Percentiles rank a stretch among this genome's conserved stretches.
phyloP scores from a whole-genome alignment of 2,329 filamentous ascomycete species.

The Ophiostoma pallidulum region DNA sequence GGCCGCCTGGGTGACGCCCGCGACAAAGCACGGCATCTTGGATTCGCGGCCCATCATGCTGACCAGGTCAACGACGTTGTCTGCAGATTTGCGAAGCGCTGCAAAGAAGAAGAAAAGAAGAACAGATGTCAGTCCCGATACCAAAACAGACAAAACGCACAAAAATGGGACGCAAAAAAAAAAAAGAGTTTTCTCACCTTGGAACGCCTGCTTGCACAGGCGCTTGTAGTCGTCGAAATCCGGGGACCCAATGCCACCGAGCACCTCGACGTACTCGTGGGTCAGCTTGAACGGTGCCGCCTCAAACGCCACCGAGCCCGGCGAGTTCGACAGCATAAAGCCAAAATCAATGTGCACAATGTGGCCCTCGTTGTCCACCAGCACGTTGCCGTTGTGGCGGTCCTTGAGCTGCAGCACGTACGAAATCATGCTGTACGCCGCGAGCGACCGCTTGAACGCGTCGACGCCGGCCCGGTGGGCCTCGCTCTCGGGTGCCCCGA shows the following conservation, averaged over 20 bases:
- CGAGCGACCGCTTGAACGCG: slow-evolving; percentile 71
- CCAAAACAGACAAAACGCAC: no score
- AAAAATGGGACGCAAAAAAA: no score
- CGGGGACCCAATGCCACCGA: slow-evolving; percentile 61
- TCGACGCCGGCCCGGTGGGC: slow-evolving; percentile 63
- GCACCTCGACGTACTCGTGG: slow-evolving; percentile 74
- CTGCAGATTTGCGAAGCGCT: slow-evolving; percentile 66
- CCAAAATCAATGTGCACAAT: slow-evolving; percentile 86
- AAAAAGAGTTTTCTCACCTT: slow-evolving; percentile 40
- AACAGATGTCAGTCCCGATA: neutral
- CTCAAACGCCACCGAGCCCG: slow-evolving; percentile 75
- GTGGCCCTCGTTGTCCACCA: slow-evolving; percentile 77
- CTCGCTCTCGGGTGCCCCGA: slow-evolving; percentile 61
- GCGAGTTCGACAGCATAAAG: slow-evolving; percentile 82
- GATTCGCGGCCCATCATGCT: slow-evolving; percentile 77
- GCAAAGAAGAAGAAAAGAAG: neutral
- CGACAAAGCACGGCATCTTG: slow-evolving; percentile 75
- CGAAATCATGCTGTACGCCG: slow-evolving; percentile 76
- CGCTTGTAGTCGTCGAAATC: slow-evolving; percentile 69
- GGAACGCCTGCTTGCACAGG: slow-evolving; percentile 75
- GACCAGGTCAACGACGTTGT: slow-evolving; percentile 72
- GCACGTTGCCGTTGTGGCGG: slow-evolving; percentile 75
- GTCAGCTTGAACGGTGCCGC: slow-evolving; percentile 77
- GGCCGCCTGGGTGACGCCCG: slow-evolving; percentile 62
- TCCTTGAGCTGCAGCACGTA: slow-evolving; percentile 81